Base-by-base conservation (phyloP, 2,329 filamentous ascomycete species). In the Phaeoacremonium minimum region DNA sequence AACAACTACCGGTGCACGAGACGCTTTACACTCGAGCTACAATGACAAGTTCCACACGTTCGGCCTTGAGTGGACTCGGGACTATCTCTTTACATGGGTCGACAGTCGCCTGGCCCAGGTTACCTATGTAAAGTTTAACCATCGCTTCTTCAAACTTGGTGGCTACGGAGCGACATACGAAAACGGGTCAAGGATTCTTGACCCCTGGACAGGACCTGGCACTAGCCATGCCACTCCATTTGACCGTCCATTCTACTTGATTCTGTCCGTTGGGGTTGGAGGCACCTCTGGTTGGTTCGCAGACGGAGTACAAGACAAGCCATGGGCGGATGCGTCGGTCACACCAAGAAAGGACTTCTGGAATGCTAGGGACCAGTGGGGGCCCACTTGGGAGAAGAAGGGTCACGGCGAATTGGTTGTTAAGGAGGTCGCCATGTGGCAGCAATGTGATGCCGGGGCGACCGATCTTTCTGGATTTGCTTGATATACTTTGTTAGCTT, bases 21-120 rank as follows among this genome's bases (percentile, higher is more conserved):
- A 43, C 16, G 34, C 40, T 6, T 15, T 40, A 29, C 39, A 36
- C 16, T 20, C 37, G 4, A 37, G 29, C 3, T 43, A 36, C 9
- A 18, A 35, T 17, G 18, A 42, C 5, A 17, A 26, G 7, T 43
- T 40, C 26, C 40, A 40, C 18, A 42, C 29, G 1, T 45, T 45
- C 29, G 40, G 37, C 17, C 31, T 45, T 13, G 42, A 45, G 28
- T 45, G 40, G 40, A 40, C 42, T 2, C 13, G 34, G 7, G 15
- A 45, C 7, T 45, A 43, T 30, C 16, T 45, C n/a, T 45, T 42
- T 4, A 36, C 36, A 3, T 45, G 35, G 40, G 30, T 42, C 13
- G 40, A 45, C 35, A 40, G 22, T 15, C 42, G 37, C 11, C 32
- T 43, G 7, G 40, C 37, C 2, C 42, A 45, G 26, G 40, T 45